Conservation (phyloP, 2,329 filamentous ascomycete species). For the Colletotrichum sp. region DNA sequence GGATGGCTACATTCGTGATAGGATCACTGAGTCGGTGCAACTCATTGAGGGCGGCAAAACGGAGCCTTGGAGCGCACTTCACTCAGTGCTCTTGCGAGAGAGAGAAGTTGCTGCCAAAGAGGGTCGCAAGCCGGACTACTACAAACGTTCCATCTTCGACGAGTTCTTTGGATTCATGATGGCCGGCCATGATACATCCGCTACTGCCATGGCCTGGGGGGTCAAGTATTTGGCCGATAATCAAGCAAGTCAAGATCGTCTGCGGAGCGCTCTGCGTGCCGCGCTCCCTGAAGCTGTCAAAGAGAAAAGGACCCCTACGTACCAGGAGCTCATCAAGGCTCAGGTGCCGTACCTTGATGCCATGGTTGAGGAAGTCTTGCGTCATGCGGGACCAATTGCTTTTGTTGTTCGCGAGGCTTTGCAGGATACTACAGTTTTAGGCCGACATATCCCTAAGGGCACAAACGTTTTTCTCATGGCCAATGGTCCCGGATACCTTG, state of each 20-base stretch:
- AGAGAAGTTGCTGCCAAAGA: conserved; percentile 27
- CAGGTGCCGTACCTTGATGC: conserved; percentile 35
- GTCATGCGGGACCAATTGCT: conserved; percentile 23
- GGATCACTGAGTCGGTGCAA: conserved; percentile 25
- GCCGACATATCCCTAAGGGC: conserved; percentile 35
- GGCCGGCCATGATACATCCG: conserved; percentile 3
- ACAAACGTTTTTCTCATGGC: conserved; percentile 33
- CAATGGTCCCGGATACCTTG: conserved; percentile 30
- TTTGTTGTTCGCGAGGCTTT: conserved; percentile 26
- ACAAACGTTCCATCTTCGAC: neutral
- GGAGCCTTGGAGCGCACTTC: conserved; percentile 31
- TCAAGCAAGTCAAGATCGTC: conserved; percentile 21
- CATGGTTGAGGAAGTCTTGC: conserved; percentile 34
- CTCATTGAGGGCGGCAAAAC: conserved; percentile 24
- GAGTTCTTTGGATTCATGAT: neutral
- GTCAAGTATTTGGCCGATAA: conserved; percentile 28
- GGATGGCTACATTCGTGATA: conserved; percentile 30
- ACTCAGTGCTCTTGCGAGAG: conserved; percentile 37
- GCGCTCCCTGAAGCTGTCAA: conserved; percentile 19
- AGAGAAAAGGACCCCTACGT: conserved; percentile 26
- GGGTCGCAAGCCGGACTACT: neutral
- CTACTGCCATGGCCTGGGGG: neutral
- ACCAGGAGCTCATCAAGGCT: conserved; percentile 26
- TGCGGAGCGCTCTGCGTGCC: conserved; percentile 25
- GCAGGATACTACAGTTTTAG: conserved; percentile 36